Evolutionary conservation across 768 basidiomycete species (phyloP).

Genomic region (Tubosaeta sp.): DNA sequence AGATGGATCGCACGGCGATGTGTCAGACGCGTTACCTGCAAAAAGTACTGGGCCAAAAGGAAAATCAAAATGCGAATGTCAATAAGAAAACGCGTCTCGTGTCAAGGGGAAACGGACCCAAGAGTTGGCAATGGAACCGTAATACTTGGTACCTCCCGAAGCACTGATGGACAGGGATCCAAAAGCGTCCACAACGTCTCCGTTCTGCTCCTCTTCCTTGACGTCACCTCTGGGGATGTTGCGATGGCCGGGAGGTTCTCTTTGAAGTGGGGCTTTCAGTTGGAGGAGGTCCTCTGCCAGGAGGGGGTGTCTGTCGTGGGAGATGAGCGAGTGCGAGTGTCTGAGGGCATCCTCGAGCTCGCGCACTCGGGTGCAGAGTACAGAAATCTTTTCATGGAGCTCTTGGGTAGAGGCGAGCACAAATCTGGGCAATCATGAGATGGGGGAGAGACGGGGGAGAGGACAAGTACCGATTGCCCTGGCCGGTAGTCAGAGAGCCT

Average conservation of each 20-base stretch:
- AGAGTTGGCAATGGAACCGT: constrained; percentile 71
- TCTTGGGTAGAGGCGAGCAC: constrained; percentile 79
- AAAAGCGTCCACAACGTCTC: constrained; percentile 75
- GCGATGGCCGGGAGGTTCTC: constrained; percentile 49
- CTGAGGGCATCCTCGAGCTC: constrained; percentile 73
- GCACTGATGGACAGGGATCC: constrained; percentile 72
- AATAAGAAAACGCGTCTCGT: not conserved
- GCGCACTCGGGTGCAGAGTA: constrained; percentile 68
- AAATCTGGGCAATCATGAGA: constrained; percentile 42
- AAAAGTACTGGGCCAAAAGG: constrained; percentile 51
- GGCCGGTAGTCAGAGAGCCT: constrained; percentile 79
- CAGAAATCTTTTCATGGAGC: constrained; percentile 76
- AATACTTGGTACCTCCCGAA: constrained; percentile 72
- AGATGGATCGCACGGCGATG: constrained; percentile 4
- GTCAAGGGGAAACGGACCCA: constrained; percentile 42
- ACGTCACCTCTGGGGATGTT: constrained; percentile 33
- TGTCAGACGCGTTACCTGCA: constrained; percentile 46
- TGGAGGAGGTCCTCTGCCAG: constrained; percentile 68
- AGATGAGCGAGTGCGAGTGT: constrained; percentile 52
- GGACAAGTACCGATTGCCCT: constrained; percentile 64
- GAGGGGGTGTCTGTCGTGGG: constrained; percentile 60
- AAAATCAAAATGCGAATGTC: not conserved
- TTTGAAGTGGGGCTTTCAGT: constrained; percentile 72
- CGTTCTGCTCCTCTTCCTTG: constrained; percentile 62
- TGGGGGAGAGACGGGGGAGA: not conserved